Evolutionary conservation across 257 asterid genomes (phyloP).

Genomic region (Nicotiana otophora): DNA sequence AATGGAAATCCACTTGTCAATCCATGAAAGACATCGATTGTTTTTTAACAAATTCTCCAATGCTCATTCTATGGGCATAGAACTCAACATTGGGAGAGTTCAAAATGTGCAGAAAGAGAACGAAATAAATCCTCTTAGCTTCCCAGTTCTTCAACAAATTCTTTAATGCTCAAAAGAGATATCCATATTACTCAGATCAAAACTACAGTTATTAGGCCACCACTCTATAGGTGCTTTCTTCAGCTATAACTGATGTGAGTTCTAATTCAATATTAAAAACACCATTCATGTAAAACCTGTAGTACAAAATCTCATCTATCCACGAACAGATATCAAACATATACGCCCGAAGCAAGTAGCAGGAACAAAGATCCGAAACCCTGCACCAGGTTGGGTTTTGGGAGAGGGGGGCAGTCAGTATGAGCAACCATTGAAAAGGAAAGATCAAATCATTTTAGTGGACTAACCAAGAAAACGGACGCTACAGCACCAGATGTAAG

Average conservation of each 20-base stretch:
- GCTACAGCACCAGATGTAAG: conserved; percentile 78
- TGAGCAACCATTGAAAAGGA: background rate
- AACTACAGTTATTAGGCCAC: background rate
- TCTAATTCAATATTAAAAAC: background rate
- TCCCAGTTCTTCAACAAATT: background rate
- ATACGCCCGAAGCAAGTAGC: conserved; percentile 92
- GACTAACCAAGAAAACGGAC: conserved; percentile 77
- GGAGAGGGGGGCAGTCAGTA: conserved; percentile 3
- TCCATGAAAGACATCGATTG: too few species aligned
- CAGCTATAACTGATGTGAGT: background rate
- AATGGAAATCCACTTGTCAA: too few species aligned
- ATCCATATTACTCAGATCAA: background rate
- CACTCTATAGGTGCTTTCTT: background rate
- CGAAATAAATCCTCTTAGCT: background rate
- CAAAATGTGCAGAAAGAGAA: too few species aligned
- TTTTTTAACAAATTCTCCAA: too few species aligned
- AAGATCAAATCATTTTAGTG: background rate
- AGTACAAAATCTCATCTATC: background rate
- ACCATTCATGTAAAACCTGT: background rate
- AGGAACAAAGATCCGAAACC: conserved; percentile 95
- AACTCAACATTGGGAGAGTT: too few species aligned
- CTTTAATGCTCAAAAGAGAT: background rate
- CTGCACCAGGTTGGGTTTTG: conserved; percentile 32
- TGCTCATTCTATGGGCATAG: too few species aligned
- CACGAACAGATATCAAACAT: conserved; percentile 44